Base-by-base conservation (phyloP, 2,329 filamentous ascomycete genomes). In the Blumeriella jaapii region DNA sequence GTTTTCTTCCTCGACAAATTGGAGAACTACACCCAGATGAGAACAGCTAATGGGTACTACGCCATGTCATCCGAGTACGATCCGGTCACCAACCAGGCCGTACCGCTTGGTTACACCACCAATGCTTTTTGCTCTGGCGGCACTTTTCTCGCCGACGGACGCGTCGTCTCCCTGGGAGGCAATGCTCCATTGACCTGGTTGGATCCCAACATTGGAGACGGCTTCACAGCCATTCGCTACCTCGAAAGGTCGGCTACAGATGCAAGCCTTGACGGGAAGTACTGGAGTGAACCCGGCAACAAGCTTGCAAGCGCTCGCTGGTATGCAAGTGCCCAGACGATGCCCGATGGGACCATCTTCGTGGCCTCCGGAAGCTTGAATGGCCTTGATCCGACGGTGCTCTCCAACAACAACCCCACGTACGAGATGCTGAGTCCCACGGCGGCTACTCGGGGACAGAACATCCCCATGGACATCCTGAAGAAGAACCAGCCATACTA, bases 1-100 rank as follows among this genome's bases (percentile, higher is more conserved):
- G 70, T 75, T 8, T 61, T 71, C 23, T 77, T 77, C 55, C 56
- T 76, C 11, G 73, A 77, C 59, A 78, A 77, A 52, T 61, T 77
- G 18, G 72, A 77, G 51, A 68, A 75, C 52, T 76, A 71, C 54
- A 74, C 71, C 1, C 61, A 75, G 40, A 47, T 75, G 29, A 65
- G 60, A 42, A 60, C 73, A 6, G 40, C 61, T 11, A 66, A 71
- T 49, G 68, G 68, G 17, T 62, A 67, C 35, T 72, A 64, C 41
- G 73, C 73, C 0, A 76, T 74, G 56, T 74, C 70, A 7, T 62
- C 69, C 2, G 69, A 76, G 47, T 77, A 71, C 42, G 65, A 77
- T 48, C 68, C 71, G 1, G 48, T 31, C 5, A 67, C 61, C 1
- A 67, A 70, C 37, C 58, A 57, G 23, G 56, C 60, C 15, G 56